phyloP scores from a whole-genome alignment of 257 asterid genomes.

The Solanum habrochaites region DNA sequence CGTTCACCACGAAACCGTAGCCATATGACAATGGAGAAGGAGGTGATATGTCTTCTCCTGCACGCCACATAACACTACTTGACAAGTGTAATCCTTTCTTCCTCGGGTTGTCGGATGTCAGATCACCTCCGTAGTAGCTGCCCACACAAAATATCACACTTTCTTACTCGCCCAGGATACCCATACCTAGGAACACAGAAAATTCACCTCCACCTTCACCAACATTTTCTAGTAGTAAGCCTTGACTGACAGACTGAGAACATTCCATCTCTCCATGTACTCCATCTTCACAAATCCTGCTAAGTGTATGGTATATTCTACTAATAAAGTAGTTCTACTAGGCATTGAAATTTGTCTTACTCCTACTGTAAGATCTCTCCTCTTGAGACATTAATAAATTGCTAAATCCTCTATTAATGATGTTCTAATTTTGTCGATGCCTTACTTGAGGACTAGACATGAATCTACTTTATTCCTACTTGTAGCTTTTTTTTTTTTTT shows the following conservation, averaged over 20 bases:
- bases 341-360: neutral
- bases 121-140: neutral
- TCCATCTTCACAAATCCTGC: neutral
- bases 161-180: neutral
- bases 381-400: neutral
- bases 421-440: neutral
- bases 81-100: neutral
- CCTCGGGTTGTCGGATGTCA: neutral
- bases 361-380: neutral
- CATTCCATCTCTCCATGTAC: neutral
- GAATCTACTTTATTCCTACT: neutral
- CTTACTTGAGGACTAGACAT: neutral
- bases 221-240: neutral
- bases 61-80: neutral
- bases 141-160: neutral
- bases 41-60: neutral
- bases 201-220: neutral
- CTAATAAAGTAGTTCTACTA: neutral
- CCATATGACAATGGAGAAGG: neutral
- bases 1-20: neutral
- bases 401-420: neutral
- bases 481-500: neutral
- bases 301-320: neutral
- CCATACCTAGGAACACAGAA: neutral
- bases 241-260: neutral